A percentile compares a stretch with the other conserved stretches of the same genome.
phyloP scores from a whole-genome alignment of 805 yeast species.

The Candida orba region DNA sequence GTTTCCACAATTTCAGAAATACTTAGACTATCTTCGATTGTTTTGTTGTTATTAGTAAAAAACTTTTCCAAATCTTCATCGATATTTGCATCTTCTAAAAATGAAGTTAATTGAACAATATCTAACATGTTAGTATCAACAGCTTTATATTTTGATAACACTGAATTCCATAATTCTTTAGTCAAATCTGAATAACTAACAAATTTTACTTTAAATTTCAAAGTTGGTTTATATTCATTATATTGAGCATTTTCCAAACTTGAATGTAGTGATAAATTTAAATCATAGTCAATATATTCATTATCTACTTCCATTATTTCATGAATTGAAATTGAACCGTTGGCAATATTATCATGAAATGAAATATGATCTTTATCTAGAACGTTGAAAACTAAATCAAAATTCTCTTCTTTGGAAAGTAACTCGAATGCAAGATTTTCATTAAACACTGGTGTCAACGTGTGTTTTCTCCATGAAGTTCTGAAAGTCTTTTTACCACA shows the following conservation, averaged over 20 bases:
- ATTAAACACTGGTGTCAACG: conserved; percentile 73
- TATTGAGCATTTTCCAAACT: conserved; percentile 13
- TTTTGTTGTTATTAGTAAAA: conserved; percentile 12
- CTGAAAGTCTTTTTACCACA: conserved; percentile 84
- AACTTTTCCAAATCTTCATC: conserved; percentile 18
- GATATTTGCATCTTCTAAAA: conserved; percentile 38
- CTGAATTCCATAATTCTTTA: conserved; percentile 60
- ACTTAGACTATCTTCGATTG: conserved; percentile 34
- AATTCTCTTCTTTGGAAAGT: conserved; percentile 54
- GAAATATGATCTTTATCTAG: conserved; percentile 82
- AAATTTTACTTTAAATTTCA: conserved; percentile 57
- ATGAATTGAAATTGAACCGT: conserved; percentile 46
- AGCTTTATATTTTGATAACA: conserved; percentile 42
- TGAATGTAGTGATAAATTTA: conserved; percentile 30
- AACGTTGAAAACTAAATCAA: conserved; percentile 61
- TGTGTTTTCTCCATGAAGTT: conserved; percentile 79
- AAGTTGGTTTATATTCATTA: conserved; percentile 34
- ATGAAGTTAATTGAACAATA: conserved; percentile 51
- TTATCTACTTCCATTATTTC: conserved; percentile 30
- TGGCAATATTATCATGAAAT: conserved; percentile 76
- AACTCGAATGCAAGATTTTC: conserved; percentile 79
- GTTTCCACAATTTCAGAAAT: conserved; percentile 49
- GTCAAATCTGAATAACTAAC: conserved; percentile 59
- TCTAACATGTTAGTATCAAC: conserved; percentile 29
- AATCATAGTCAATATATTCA: conserved; percentile 24